These are phyloP conservation scores for Glutinoglossum americanum DNA, from an alignment of 495 filamentous ascomycete species.

Conservation along the genomic window DNA sequence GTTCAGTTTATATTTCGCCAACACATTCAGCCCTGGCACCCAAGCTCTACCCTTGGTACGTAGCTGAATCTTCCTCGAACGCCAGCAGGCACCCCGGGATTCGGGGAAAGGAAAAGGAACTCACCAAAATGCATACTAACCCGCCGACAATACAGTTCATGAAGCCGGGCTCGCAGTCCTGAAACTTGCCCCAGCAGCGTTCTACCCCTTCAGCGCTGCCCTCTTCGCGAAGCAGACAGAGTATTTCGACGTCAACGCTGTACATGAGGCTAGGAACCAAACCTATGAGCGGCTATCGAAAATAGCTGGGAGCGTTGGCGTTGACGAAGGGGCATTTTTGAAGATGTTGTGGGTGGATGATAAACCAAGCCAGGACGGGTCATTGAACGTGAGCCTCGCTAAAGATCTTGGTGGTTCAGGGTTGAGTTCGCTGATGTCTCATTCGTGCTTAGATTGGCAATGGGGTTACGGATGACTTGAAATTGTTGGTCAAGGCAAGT, in stretches of 20 bases:
- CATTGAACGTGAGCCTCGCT: conserved; percentile 38
- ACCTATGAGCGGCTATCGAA: conserved; percentile 62
- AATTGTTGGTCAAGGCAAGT: conserved; percentile 66
- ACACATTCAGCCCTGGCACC: conserved; percentile 93
- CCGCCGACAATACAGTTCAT: conserved; percentile 24
- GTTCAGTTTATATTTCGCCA: conserved; percentile 65
- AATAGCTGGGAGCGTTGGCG: conserved; percentile 41
- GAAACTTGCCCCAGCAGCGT: conserved; percentile 39
- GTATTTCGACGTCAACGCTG: conserved; percentile 28
- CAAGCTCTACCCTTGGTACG: conserved; percentile 49
- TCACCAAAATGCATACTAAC: not conserved
- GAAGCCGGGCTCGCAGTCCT: conserved; percentile 70
- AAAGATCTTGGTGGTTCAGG: conserved; percentile 42
- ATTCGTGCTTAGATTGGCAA: conserved; percentile 41
- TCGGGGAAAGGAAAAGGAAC: too few species aligned
- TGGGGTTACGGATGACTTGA: conserved; percentile 58
- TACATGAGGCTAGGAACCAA: conserved; percentile 55
- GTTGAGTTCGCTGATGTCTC: conserved; percentile 35
- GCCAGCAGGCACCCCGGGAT: too few species aligned
- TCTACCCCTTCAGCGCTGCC: conserved; percentile 50
- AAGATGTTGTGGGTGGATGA: conserved; percentile 40
- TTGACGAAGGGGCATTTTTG: conserved; percentile 43
- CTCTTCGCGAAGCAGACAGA: conserved; percentile 31
- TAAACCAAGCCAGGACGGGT: conserved; percentile 35
- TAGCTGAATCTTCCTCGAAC: too few species aligned